Base-by-base conservation (phyloP, 495 filamentous ascomycete species). In the Usnea hakonensis region DNA sequence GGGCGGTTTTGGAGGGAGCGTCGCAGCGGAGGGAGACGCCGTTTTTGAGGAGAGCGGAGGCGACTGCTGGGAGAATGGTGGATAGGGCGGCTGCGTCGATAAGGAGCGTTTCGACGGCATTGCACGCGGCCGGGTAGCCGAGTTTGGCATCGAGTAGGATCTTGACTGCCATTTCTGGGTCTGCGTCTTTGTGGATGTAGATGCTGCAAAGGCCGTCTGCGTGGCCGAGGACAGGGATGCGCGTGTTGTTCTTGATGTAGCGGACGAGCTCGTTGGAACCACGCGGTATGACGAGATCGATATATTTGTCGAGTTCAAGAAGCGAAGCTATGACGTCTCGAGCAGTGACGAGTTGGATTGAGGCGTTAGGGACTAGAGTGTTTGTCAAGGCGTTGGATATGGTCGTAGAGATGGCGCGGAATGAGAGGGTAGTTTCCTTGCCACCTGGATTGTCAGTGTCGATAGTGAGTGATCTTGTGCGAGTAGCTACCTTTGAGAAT, bases 101-200 rank as follows among this genome's bases (percentile, higher is more conserved):
- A 16, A 99, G 83, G 0, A 99, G 77, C 2, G 91, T 92, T 73
- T 99, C 94, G 36, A 96, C 74, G 32, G 86, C 82, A 74, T 99
- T 99, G 79, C 94, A 99, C 21, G 92, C 94, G n/a, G 94, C 95
- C 9, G 92, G 89, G 72, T 99, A 99, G 72, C 86, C 84, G 9
- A 87, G 88, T 73, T 99, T 99, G 26, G 93, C 87, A 74, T 99
- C 95, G 64, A 96, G 76, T 21, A 97, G 78, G 26, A 97, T 87
- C 59, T 86, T 87, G 16, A 84, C 81, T 32, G 90, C 88, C 69
- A 86, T 86, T 30, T 82, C 76, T 26, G 76, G 74, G 65, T 93
- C 86, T 32, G 90, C 93, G 52, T 92, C 89, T 16, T 80, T 74
- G 67, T 92, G 88, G 37, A 99, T 82, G 75, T 96, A 99, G 61